Evolutionary conservation across 495 filamentous ascomycete species (phyloP).

Genomic region (Penicillium lagena): DNA sequence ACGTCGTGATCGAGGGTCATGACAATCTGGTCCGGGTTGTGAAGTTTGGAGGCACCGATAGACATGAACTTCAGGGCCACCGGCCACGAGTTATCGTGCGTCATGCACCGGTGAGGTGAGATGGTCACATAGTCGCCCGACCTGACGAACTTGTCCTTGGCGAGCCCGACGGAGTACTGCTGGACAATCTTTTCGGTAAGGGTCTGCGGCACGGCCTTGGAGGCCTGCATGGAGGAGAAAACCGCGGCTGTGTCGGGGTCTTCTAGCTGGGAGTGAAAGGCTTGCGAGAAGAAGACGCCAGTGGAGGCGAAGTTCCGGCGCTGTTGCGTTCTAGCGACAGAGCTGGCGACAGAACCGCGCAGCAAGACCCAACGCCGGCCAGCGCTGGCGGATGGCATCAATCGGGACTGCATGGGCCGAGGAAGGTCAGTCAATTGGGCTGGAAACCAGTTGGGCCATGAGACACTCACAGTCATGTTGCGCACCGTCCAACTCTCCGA

Average conservation of each 20-base stretch:
- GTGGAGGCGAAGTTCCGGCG: slow-evolving; percentile 36
- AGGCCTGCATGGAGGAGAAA: slow-evolving; percentile 33
- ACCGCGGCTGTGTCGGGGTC: slow-evolving; percentile 36
- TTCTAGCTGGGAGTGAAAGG: slow-evolving; percentile 45
- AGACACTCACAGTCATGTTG: slow-evolving; percentile 18
- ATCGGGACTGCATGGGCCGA: slow-evolving; percentile 21
- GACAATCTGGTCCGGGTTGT: slow-evolving; percentile 70
- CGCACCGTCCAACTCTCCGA: slow-evolving; percentile 2
- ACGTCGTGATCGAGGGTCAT: slow-evolving; percentile 94
- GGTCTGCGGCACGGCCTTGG: slow-evolving; percentile 52
- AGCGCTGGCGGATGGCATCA: slow-evolving; percentile 19
- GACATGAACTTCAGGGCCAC: slow-evolving; percentile 81
- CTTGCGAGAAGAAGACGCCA: slow-evolving; percentile 32
- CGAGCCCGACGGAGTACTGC: slow-evolving; percentile 62
- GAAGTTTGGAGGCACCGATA: slow-evolving; percentile 73
- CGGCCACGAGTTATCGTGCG: slow-evolving; percentile 91
- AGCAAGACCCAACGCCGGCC: slow-evolving; percentile 20
- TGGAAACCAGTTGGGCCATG: neutral
- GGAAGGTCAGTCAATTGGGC: slow-evolving; percentile 4
- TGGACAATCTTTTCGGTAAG: slow-evolving; percentile 93
- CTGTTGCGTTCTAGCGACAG: slow-evolving; percentile 17
- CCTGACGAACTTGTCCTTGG: slow-evolving; percentile 63
- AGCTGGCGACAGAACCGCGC: slow-evolving; percentile 9
- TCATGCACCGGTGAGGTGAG: slow-evolving; percentile 71
- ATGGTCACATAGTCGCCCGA: slow-evolving; percentile 82